Percentiles rank a stretch among this genome's conserved stretches.
Conservation (phyloP, 208 protist genomes). For the Angomonas ambiguus region DNA sequence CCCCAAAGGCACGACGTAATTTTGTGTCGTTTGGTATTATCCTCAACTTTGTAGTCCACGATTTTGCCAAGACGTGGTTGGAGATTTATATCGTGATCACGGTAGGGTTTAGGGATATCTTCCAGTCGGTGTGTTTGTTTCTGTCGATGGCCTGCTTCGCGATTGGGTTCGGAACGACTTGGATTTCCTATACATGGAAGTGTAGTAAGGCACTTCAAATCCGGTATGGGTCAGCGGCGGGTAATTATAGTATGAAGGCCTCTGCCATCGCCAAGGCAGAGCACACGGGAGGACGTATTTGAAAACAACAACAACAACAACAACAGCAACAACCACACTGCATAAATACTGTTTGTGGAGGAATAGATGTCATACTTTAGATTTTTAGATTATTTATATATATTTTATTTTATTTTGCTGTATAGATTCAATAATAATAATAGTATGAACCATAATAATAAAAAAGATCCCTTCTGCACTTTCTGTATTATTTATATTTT, state of each 20-base stretch:
- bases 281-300: background rate
- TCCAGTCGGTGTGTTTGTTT: conserved; percentile 71
- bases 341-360: background rate
- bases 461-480: too few relatives aligned
- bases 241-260: conserved; percentile 10
- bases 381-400: conserved; percentile 1
- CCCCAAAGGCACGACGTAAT: conserved; percentile 50
- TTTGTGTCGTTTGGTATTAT: conserved; percentile 34
- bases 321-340: too few relatives aligned
- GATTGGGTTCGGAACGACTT: conserved; percentile 66
- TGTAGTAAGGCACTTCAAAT: conserved; percentile 70
- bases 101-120: conserved; percentile 44
- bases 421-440: conserved; percentile 2
- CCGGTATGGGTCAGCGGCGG: conserved; percentile 34
- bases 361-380: background rate
- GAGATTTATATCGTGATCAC: conserved; percentile 66
- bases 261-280: conserved; percentile 8
- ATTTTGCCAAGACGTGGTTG: conserved; percentile 69
- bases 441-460: too few relatives aligned
- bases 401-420: conserved; percentile 10
- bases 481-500: too few relatives aligned
- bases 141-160: conserved; percentile 54
- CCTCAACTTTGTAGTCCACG: conserved; percentile 62
- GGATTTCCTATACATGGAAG: conserved; percentile 76
- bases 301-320: background rate